phyloP scores from a whole-genome alignment of 1,284 basidiomycete genomes.

The Sanghuangporus baumii region DNA sequence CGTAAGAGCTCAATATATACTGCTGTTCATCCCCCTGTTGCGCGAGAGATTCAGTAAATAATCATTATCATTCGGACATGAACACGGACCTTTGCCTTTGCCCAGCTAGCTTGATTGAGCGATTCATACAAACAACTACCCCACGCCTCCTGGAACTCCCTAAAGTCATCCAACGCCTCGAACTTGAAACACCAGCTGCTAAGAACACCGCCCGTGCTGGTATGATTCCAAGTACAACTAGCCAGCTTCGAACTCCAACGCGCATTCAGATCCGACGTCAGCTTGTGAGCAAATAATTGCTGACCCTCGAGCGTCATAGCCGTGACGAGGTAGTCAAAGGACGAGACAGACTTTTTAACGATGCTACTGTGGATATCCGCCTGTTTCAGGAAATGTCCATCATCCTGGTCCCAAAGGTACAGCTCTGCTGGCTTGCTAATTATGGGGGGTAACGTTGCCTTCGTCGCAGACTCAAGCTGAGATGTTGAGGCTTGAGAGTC shows the following conservation, averaged over 20 bases:
- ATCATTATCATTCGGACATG: not conserved
- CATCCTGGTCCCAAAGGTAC: constrained; percentile 71
- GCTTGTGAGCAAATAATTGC: constrained; percentile 53
- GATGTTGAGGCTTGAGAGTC: constrained; percentile 10
- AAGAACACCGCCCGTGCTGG: constrained; percentile 53
- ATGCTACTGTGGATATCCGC: constrained; percentile 71
- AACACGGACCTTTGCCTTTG: constrained; percentile 73
- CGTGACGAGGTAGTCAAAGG: constrained; percentile 61
- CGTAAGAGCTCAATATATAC: constrained; percentile 66
- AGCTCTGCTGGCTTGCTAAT: constrained; percentile 46
- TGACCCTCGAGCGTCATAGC: constrained; percentile 44
- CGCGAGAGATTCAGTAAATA: constrained; percentile 22
- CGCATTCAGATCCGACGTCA: constrained; percentile 73
- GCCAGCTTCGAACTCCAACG: constrained; percentile 54
- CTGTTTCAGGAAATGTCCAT: constrained; percentile 68
- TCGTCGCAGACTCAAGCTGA: not conserved
- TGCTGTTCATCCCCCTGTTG: constrained; percentile 68
- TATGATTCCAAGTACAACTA: constrained; percentile 84
- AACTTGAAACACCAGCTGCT: constrained; percentile 88
- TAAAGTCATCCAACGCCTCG: constrained; percentile 49
- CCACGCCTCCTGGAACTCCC: constrained; percentile 62
- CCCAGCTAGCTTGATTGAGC: constrained; percentile 71
- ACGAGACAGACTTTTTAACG: constrained; percentile 41
- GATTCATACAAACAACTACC: constrained; percentile 80
- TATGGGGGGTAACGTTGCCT: constrained; percentile 30